Base-by-base conservation (phyloP, 257 asterid genomes). In the Nicotiana attenuata region DNA sequence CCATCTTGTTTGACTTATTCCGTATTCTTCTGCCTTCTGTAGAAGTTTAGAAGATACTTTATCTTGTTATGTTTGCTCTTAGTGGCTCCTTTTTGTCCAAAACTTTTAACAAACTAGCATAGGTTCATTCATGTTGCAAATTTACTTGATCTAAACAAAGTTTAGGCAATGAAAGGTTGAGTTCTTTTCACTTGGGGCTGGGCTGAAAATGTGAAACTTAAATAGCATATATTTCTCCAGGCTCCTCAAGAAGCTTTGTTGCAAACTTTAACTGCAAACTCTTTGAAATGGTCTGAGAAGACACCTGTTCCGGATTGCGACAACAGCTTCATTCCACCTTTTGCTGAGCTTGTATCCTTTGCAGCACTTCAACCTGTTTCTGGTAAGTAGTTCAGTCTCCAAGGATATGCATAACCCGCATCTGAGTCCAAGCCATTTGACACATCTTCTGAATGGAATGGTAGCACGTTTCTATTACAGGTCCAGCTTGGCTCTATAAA, bases 291-390 rank as follows among this genome's bases (percentile, higher is more conserved):
- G 98, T 94, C 95, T 11, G 94, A 92, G 85, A 94, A 85, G 84
- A 85, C 88, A 66, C 84, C 81, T 55, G 20, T 80, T 8, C 82
- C 87, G 81, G 95, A 90, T 69, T 86, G 83, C 60, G 81, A 61
- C 31, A 61, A 80, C 65, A 88, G 88, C 82, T 92, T 89, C 83
- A 56, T 94, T 85, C 98, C 97, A 22, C 81, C 91, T 77, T 81
- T 84, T 4, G 85, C 92, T 52, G 97, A 92, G 86, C 93, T 90
- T 73, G 84, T 92, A 80, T 94, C 97, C 80, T 94, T 92, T 86
- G 91, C 92, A 50, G 98, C 93, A 14, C 85, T 91, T 65, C 97
- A 94, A 86, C 92, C 92, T 66, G 85, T 91, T 80, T 90, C 97
- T 71, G 97, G 97, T 94, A 65, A 31, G 35, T 52, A 20, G 55